These are phyloP conservation scores for Debaryomyces sp. DNA, from an alignment of 1,139 yeast species.

Conservation along the genomic window DNA sequence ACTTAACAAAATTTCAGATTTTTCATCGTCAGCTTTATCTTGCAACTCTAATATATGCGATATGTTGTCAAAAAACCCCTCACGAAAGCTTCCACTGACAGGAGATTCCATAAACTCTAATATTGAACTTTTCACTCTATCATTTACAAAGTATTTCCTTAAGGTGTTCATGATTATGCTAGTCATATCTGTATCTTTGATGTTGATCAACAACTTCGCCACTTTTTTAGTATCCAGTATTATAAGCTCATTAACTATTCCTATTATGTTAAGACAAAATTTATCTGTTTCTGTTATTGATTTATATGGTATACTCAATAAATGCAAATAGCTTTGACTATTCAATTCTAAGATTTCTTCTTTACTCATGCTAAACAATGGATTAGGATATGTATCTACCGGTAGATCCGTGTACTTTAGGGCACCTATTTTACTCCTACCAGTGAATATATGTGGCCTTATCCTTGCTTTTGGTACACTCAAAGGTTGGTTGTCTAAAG, in stretches of 20 bases:
- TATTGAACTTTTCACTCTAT: conserved; percentile 32
- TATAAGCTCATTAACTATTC: conserved; percentile 33
- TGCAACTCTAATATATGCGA: conserved; percentile 19
- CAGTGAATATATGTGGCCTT: conserved; percentile 12
- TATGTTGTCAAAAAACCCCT: conserved; percentile 24
- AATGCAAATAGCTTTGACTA: conserved; percentile 25
- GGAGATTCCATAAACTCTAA: conserved; percentile 31
- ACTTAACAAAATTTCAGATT: conserved; percentile 24
- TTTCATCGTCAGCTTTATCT: conserved; percentile 16
- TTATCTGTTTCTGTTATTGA: conserved; percentile 28
- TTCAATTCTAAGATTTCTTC: conserved; percentile 27
- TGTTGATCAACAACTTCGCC: conserved; percentile 21
- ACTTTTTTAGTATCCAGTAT: conserved; percentile 28
- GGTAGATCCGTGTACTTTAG: conserved; percentile 14
- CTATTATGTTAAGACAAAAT: conserved; percentile 32
- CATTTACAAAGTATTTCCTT: conserved; percentile 16
- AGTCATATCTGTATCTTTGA: conserved; percentile 20
- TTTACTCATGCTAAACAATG: conserved; percentile 33
- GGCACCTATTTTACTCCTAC: background rate
- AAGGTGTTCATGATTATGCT: conserved; percentile 18
- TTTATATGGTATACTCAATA: conserved; percentile 29
- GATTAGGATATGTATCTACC: conserved; percentile 33
- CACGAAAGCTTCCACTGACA: conserved; percentile 17
- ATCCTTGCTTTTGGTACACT: conserved; percentile 5
- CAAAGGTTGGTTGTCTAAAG: background rate